Percentiles rank a stretch among this genome's conserved stretches.
These are phyloP conservation scores for Calocybe indica DNA, from an alignment of 768 basidiomycete species.

Conservation along the genomic window DNA sequence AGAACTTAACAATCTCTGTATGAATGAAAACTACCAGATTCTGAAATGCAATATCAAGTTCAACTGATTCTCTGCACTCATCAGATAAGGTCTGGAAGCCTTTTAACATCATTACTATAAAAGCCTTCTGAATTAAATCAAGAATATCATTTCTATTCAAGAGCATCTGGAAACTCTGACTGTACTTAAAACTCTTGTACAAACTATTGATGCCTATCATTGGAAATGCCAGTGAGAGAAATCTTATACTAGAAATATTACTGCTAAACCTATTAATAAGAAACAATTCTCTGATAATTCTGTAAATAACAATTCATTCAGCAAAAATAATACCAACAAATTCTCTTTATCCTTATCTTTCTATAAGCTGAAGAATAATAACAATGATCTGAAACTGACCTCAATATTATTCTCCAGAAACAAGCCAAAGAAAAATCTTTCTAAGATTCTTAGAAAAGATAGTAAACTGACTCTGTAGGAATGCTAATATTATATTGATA, in stretches of 20 bases:
- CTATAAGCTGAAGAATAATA: not conserved
- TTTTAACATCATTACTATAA: not conserved
- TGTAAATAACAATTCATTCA: not conserved
- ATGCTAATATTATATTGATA: not conserved
- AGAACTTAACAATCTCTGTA: not conserved
- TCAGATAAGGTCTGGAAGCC: not conserved
- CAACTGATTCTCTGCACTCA: not conserved
- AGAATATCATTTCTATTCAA: not conserved
- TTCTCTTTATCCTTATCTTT: not conserved
- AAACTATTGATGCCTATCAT: not conserved
- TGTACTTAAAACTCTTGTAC: not conserved
- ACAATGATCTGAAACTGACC: not conserved
- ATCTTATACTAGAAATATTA: not conserved
- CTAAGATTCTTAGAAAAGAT: not conserved
- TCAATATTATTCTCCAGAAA: not conserved
- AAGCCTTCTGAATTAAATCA: not conserved
- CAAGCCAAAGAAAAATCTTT: not conserved
- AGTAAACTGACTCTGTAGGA: not conserved
- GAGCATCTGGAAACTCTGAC: not conserved
- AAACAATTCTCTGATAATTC: not conserved
- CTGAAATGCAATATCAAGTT: not conserved
- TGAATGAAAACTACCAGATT: not conserved
- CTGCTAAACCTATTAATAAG: not conserved
- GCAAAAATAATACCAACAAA: not conserved
- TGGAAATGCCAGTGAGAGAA: not conserved